Conservation (phyloP, 805 yeast species). For the Wickerhamiella dianesei region DNA sequence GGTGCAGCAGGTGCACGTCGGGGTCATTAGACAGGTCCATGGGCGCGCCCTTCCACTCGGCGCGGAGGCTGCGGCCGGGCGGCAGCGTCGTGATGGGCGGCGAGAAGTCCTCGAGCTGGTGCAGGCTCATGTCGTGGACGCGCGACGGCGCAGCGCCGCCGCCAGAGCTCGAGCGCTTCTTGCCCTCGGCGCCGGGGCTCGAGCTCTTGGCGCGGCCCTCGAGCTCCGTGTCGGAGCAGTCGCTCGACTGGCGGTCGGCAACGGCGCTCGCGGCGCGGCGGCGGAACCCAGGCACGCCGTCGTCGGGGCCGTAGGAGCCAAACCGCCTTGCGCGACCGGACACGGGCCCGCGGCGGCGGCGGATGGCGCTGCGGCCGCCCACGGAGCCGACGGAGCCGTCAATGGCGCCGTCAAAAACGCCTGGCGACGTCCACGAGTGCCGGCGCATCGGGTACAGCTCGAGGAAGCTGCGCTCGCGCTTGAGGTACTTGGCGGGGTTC, state of each 20-base stretch:
- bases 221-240: not conserved
- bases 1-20: slow-evolving; percentile 58
- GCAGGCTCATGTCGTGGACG: slow-evolving; percentile 28
- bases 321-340: not conserved
- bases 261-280: slow-evolving; percentile 5
- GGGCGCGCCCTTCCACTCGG: slow-evolving; percentile 98
- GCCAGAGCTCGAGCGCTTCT: slow-evolving; percentile 1
- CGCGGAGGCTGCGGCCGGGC: slow-evolving; percentile 53
- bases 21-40: slow-evolving; percentile 82
- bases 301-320: not conserved
- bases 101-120: slow-evolving; percentile 59
- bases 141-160: slow-evolving; percentile 13
- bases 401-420: not conserved
- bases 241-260: not conserved
- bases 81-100: slow-evolving; percentile 60
- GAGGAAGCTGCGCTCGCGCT: slow-evolving; percentile 21
- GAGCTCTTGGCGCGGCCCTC: slow-evolving; percentile 1
- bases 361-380: slow-evolving; percentile 7
- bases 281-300: not conserved
- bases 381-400: slow-evolving; percentile 12
- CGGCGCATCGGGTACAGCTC: slow-evolving; percentile 23
- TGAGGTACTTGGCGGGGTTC: slow-evolving; percentile 22
- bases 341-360: slow-evolving; percentile 4
- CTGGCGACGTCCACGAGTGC: slow-evolving; percentile 22
- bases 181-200: not conserved